phyloP scores from a whole-genome alignment of 2,329 filamentous ascomycete genomes.

The Colletotrichum trifolii region DNA sequence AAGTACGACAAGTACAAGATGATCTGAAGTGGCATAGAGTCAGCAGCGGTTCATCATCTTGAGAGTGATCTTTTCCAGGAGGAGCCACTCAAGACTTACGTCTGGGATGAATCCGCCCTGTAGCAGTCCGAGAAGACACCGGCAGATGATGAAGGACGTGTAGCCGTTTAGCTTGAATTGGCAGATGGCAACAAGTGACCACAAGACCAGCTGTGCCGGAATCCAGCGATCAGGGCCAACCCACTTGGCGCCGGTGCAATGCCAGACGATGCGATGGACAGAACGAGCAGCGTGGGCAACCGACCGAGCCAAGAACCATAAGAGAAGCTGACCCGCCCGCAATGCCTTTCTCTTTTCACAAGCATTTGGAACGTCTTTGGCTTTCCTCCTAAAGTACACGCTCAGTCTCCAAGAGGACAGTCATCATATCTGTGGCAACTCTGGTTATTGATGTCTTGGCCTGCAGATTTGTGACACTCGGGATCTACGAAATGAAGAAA shows the following conservation, averaged over 20 bases:
- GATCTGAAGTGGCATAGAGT: slow-evolving; percentile 37
- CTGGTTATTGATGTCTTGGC: too few species aligned
- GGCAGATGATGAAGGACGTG: slow-evolving; percentile 45
- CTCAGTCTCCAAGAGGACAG: too few species aligned
- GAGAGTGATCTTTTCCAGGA: not conserved
- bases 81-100: slow-evolving; percentile 35
- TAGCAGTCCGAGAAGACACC: slow-evolving; percentile 47
- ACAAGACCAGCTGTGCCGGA: slow-evolving; percentile 64
- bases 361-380: too few species aligned
- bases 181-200: slow-evolving; percentile 60
- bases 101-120: slow-evolving; percentile 55
- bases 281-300: too few species aligned
- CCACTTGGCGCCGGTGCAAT: slow-evolving; percentile 52
- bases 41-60: not conserved
- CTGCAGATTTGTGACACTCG: not conserved
- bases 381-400: too few species aligned
- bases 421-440: too few species aligned
- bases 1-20: slow-evolving; percentile 58
- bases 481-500: not conserved
- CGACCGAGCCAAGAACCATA: too few species aligned
- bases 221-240: slow-evolving; percentile 61
- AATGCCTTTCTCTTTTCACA: too few species aligned
- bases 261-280: too few species aligned
- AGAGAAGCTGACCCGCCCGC: too few species aligned
- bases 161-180: slow-evolving; percentile 51